phyloP scores from a whole-genome alignment of 805 yeast species.

The Saccharomycopsis capsularis region DNA sequence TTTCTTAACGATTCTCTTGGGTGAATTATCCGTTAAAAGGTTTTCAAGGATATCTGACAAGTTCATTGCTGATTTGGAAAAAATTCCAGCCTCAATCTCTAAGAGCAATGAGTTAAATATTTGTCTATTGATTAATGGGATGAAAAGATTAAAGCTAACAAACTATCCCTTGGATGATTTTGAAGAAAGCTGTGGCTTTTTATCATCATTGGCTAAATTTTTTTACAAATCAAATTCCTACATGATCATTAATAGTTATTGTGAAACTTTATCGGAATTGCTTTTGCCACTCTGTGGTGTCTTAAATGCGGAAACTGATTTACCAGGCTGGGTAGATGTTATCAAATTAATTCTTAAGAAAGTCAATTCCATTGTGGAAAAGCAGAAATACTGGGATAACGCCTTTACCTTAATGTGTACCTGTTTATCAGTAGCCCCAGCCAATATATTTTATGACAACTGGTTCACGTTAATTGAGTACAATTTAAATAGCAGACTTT shows the following conservation, averaged over 20 bases:
- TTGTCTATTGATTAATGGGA: constrained; percentile 78
- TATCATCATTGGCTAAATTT: constrained; percentile 80
- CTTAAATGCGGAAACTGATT: constrained; percentile 89
- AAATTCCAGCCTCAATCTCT: constrained; percentile 46
- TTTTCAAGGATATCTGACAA: constrained; percentile 87
- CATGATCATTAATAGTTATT: constrained; percentile 66
- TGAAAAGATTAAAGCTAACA: constrained; percentile 74
- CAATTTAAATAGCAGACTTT: constrained; percentile 12
- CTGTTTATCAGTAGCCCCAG: constrained; percentile 72
- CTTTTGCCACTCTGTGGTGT: constrained; percentile 77
- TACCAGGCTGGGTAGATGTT: constrained; percentile 91
- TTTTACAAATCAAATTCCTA: constrained; percentile 60
- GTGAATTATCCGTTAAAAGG: constrained; percentile 81
- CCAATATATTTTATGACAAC: constrained; percentile 56
- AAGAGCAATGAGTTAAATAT: constrained; percentile 46
- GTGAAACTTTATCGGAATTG: constrained; percentile 72
- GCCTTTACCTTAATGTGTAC: constrained; percentile 65
- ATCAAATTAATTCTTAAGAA: constrained; percentile 51
- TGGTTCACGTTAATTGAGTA: constrained; percentile 69
- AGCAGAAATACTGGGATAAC: constrained; percentile 54
- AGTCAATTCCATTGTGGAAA: constrained; percentile 31
- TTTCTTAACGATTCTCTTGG: constrained; percentile 78
- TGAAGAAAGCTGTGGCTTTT: constrained; percentile 90
- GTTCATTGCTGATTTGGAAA: constrained; percentile 88
- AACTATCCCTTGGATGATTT: constrained; percentile 83